Evolutionary conservation across 2,329 filamentous ascomycete species (phyloP).

Genomic region (Cytospora paraplurivora): DNA sequence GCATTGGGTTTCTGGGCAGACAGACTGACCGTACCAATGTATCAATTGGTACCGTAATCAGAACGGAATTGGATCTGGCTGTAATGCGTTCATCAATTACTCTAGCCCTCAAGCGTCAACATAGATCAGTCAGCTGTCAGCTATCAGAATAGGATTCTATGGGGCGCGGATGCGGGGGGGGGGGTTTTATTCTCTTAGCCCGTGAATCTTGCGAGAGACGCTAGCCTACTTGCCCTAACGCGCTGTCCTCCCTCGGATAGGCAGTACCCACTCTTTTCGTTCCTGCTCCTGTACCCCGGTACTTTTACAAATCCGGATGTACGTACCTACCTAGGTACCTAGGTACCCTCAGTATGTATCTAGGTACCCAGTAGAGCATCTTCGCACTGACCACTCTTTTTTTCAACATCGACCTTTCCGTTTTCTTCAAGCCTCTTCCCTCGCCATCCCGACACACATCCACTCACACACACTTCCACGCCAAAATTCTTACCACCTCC

Average conservation of each 20-base stretch:
- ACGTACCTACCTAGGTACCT: too few species aligned
- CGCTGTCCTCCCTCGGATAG: conserved; percentile 19
- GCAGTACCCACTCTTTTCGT: conserved; percentile 20
- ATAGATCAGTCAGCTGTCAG: not conserved
- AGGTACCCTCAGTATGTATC: not conserved
- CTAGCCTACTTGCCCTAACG: not conserved
- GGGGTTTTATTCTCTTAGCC: not conserved
- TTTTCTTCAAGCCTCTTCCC: conserved; percentile 19
- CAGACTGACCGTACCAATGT: too few species aligned
- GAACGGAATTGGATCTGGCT: too few species aligned
- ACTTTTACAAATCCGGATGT: conserved; percentile 18
- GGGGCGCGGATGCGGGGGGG: not conserved
- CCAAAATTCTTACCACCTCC: conserved; percentile 7
- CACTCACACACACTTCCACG: conserved; percentile 14
- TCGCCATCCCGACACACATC: conserved; percentile 10
- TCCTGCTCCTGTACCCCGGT: not conserved
- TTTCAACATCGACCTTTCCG: conserved; percentile 24
- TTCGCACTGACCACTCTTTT: conserved; percentile 13
- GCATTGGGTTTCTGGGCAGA: too few species aligned
- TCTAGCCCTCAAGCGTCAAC: too few species aligned
- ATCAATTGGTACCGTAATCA: too few species aligned
- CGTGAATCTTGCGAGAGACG: not conserved
- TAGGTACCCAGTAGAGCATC: not conserved
- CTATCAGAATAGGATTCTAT: not conserved
- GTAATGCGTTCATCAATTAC: too few species aligned